These are phyloP conservation scores for Ceratocystis ficicola DNA, from an alignment of 2,329 filamentous ascomycete genomes.

Conservation along the genomic window DNA sequence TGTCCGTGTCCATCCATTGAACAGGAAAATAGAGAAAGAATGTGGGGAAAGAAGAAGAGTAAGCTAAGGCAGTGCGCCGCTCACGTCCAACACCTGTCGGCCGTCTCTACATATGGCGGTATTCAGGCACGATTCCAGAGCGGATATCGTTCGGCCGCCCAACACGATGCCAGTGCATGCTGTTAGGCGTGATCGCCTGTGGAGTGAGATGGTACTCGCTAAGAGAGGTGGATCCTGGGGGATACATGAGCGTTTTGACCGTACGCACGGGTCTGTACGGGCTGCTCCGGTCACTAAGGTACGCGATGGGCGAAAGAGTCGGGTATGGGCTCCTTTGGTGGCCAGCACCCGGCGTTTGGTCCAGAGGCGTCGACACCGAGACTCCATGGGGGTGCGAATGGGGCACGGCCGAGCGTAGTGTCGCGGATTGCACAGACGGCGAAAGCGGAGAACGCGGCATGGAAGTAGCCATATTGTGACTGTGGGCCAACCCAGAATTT, in stretches of 20 bases:
- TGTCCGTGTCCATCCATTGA: not conserved
- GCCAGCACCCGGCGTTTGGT: not conserved
- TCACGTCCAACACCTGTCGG: not conserved
- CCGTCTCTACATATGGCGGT: slow-evolving; percentile 12
- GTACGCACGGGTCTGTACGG: slow-evolving; percentile 85
- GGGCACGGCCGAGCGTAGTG: slow-evolving; percentile 10
- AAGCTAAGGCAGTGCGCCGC: not conserved
- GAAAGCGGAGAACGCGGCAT: slow-evolving; percentile 44
- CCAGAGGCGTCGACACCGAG: not conserved
- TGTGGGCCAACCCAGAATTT: not conserved
- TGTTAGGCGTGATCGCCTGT: slow-evolving; percentile 47
- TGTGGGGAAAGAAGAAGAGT: not conserved
- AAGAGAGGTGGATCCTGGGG: slow-evolving; percentile 67
- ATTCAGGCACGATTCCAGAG: slow-evolving; percentile 59
- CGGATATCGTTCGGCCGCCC: slow-evolving; percentile 57
- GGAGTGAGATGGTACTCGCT: slow-evolving; percentile 53
- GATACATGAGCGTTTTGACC: slow-evolving; percentile 82
- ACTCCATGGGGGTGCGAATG: slow-evolving; percentile 8
- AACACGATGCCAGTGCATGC: slow-evolving; percentile 75
- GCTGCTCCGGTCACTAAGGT: slow-evolving; percentile 76
- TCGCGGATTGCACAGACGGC: slow-evolving; percentile 14
- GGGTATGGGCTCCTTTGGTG: slow-evolving; percentile 17
- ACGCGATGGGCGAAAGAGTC: slow-evolving; percentile 67
- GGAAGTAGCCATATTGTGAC: slow-evolving; percentile 28
- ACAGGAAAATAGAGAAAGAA: not conserved